Evolutionary conservation across 768 basidiomycete genomes (phyloP), one percentile per base, ranked within the genome.

Genomic region (Royoungia palumana): DNA sequence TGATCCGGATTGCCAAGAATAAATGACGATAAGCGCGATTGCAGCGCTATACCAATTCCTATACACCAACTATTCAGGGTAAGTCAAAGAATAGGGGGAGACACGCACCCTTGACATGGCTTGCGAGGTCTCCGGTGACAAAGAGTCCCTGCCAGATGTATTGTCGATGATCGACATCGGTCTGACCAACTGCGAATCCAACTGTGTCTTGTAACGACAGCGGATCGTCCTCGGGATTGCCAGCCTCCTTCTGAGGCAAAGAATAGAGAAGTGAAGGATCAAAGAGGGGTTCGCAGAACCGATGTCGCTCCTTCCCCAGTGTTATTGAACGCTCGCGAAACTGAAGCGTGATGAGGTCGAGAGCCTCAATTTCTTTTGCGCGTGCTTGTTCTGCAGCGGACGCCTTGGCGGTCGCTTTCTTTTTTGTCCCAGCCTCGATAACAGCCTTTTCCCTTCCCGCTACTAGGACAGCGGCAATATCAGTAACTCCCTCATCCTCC

Each of bases 381-480:
- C 88, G 83, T 13, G 87, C 87, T 61, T 82, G 84, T 64, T 87
- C 90, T 11, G 85, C 88, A 34, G 85, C 89, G 41, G 81, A 80
- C 21, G 82, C 85, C 54, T 82, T 87, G 25, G 79, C 81, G 8
- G 75, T 83, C 21, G 79, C 77, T 55, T 84, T 85, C 63, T 85
- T 87, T 70, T 87, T 90, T 72, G 84, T 85, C 17, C 83, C 86
- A 52, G 81, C 82, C 66, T 93, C 90, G 51, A 94, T 93, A 28
- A 94, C 81, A 0, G 90, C 88, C 56, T 85, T 83, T 68, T 94
- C 93, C 61, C 87, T 89, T n/a, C 93, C 93, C 8, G 90, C 89
- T 27, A 92, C 88, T 37, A 95, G 75, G 39, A 89, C 83, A 8
- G 94, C 90, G 6, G 93, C 93, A 49, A 94, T 91, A 63, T 95